Base-by-base conservation (phyloP, 768 basidiomycete species). In the Leccinum subgranulosum region DNA sequence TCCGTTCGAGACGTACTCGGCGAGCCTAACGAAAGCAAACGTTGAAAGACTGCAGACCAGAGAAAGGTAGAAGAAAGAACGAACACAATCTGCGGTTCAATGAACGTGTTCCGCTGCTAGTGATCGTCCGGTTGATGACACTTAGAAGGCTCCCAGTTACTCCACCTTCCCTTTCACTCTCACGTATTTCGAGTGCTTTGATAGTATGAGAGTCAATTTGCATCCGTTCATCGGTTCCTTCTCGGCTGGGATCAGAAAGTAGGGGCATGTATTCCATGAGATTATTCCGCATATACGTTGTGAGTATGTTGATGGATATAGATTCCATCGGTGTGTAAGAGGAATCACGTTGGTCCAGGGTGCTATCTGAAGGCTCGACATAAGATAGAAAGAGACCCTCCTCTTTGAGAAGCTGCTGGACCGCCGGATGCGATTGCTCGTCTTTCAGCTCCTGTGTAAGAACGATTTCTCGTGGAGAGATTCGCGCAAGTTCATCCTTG, bases 161-260 rank as follows among this genome's bases (percentile, higher is more conserved):
- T 0, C 90, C 85, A 1, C 90, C 89, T 64, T 93, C 91, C 29
- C 84, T 77, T 27, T 84, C 79, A 29, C 80, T 81, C 74, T 93
- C 90, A 23, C 85, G 80, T 53, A 95, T 87, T 70, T 95, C 93
- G 47, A 94, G 81, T n/a, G 88, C 87, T 68, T 88, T 87, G 71
- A 94, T 87, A 1, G 93, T 94, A 68, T 94, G 86, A 4, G 88
- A 81, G 67, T 95, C 93, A 55, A 95, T 91, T 62, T 92, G 88
- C 90, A 95, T 92, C n/a, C 86, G 79, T 25, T 78, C 75, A 27
- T 76, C 67, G 15, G 70, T 60, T 17, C 70, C 76, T 69, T 93
- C 89, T 60, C 77, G 81, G 45, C 75, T 77, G 0, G 90, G 88
- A 25, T 70, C 66, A 25, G 79, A 75, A 25, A 91, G 78, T 19